A percentile compares a stretch with the other conserved stretches of the same genome.
These are phyloP conservation scores for Tylopilus sp. DNA, from an alignment of 1,284 basidiomycete genomes.

Conservation along the genomic window DNA sequence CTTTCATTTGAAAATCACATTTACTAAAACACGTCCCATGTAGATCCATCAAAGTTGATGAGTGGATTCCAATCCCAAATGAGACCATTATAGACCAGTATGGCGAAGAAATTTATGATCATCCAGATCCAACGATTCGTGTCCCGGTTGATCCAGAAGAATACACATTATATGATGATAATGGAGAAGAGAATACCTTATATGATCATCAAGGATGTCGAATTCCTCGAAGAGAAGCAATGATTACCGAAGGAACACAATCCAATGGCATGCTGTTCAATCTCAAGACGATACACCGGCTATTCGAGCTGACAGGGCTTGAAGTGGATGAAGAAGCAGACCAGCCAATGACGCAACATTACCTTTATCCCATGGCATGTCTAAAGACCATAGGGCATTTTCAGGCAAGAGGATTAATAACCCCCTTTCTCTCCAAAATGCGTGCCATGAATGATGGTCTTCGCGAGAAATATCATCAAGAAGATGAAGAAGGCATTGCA, in stretches of 20 bases:
- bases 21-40: neutral
- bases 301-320: neutral
- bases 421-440: neutral
- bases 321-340: neutral
- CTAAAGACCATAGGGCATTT: slow-evolving; percentile 6
- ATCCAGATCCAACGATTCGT: neutral
- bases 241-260: neutral
- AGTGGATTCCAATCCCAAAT: neutral
- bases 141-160: neutral
- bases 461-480: no score
- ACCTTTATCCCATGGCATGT: slow-evolving; percentile 13
- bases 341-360: slow-evolving; percentile 1
- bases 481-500: neutral
- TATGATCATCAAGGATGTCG: slow-evolving; percentile 1
- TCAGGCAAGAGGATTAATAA: slow-evolving; percentile 8
- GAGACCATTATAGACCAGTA: neutral
- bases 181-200: neutral
- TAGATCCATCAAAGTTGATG: slow-evolving; percentile 3
- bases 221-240: slow-evolving; percentile 3
- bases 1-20: neutral
- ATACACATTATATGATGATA: slow-evolving; percentile 1
- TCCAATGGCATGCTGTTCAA: slow-evolving; percentile 12
- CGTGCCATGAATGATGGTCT: neutral
- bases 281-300: neutral
- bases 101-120: slow-evolving; percentile 1